Evolutionary conservation across 2,329 filamentous ascomycete genomes (phyloP).

Genomic region (Ophioceras dolichostomum): DNA sequence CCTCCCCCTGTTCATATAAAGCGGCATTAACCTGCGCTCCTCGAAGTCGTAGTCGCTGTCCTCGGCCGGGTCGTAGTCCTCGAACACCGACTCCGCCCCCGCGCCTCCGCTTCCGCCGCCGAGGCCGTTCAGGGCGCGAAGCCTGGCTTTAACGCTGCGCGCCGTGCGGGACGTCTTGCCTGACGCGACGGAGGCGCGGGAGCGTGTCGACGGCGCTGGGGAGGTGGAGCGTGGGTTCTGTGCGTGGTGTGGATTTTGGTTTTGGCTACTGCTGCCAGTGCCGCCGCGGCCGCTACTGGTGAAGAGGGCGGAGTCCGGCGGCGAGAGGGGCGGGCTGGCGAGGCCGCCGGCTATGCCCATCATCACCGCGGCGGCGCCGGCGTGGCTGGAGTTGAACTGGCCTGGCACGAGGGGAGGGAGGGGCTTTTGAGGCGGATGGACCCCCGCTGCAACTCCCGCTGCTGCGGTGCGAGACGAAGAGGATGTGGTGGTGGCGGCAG

Average conservation of each 20-base stretch:
- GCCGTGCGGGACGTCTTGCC: slow-evolving; percentile 16
- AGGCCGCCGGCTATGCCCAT: not conserved
- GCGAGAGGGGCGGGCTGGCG: not conserved
- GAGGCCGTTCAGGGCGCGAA: slow-evolving; percentile 5
- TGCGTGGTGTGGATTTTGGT: not conserved
- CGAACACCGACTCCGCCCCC: not conserved
- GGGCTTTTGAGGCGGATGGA: not conserved
- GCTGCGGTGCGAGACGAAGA: not conserved
- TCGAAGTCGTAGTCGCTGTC: slow-evolving; percentile 33
- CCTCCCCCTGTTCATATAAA: slow-evolving; percentile 20
- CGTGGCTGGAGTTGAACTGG: too few species aligned
- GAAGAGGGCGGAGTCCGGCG: not conserved
- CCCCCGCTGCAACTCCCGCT: too few species aligned
- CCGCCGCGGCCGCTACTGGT: not conserved
- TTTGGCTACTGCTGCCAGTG: slow-evolving; percentile 1
- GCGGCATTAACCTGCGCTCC: slow-evolving; percentile 39
- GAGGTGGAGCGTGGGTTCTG: slow-evolving; percentile 4
- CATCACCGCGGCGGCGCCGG: not conserved
- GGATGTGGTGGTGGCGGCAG: slow-evolving; percentile 1
- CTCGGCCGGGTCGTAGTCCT: slow-evolving; percentile 17
- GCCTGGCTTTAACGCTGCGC: not conserved
- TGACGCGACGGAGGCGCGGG: slow-evolving; percentile 19
- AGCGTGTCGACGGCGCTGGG: slow-evolving; percentile 9
- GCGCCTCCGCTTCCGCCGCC: slow-evolving; percentile 1
- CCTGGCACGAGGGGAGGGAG: not conserved